phyloP scores from a whole-genome alignment of 345 rosid species.

The Raphanus raphanistrum region DNA sequence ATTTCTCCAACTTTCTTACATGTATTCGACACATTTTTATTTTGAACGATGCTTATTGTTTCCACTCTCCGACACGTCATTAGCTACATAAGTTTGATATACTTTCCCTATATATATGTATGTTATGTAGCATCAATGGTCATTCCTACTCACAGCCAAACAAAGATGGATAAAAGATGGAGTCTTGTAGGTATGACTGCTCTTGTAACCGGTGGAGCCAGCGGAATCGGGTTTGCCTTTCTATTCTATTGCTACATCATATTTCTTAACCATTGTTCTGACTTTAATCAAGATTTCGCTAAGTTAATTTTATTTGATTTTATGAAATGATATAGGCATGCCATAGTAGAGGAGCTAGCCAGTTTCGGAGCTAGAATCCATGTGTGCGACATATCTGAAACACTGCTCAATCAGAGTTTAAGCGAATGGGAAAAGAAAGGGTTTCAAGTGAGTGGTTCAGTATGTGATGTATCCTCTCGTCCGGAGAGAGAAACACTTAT shows the following conservation, averaged over 20 bases:
- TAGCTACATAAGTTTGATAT: neutral
- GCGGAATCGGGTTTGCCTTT: neutral
- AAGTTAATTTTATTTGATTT: neutral
- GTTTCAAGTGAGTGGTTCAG: constrained; percentile 27
- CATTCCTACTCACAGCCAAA: neutral
- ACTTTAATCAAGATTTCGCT: neutral
- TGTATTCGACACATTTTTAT: neutral
- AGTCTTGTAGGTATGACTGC: neutral
- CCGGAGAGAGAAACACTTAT: constrained; percentile 19
- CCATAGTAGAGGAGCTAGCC: constrained; percentile 36
- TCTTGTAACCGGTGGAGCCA: neutral
- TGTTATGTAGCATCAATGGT: neutral
- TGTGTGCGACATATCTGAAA: constrained; percentile 21
- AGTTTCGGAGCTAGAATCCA: constrained; percentile 29
- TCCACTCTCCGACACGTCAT: neutral
- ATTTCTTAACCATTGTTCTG: neutral
- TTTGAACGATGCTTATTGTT: neutral
- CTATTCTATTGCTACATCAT: neutral
- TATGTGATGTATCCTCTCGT: constrained; percentile 30
- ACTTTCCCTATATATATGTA: neutral
- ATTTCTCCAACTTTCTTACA: neutral
- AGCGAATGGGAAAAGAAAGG: constrained; percentile 25
- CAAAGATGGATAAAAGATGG: neutral
- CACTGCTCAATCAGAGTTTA: constrained; percentile 24
- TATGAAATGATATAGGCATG: constrained; percentile 1